Evolutionary conservation across 495 filamentous ascomycete genomes (phyloP), one percentile per base, ranked within the genome.

Genomic region (Amorphotheca resinae): DNA sequence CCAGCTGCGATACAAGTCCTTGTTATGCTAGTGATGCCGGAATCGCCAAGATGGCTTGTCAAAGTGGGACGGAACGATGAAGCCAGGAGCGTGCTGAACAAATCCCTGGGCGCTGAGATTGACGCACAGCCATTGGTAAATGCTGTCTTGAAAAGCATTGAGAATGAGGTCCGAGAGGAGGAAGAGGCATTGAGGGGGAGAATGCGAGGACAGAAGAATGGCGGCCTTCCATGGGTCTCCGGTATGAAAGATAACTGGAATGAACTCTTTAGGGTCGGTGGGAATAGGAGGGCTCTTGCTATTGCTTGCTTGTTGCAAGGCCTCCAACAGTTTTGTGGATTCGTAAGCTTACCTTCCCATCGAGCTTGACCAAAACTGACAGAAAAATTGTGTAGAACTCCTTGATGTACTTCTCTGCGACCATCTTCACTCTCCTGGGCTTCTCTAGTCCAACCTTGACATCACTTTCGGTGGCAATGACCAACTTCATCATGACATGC

Each of bases 321-420:
- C 0, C 61, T 87, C n/a, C 88, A 95, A 58, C 88, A 95, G 52
- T 69, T 93, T 12, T 91, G 81, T 49, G 88, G 88, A 5, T 95
- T 94, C 59, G 76, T 80, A 58, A 62, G 76, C 65, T 22, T 20
- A 1, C 17, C 17, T 7, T 9, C 2, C 20, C 14, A 36, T 32
- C 5, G 1, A 15, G 22, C 17, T 1, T 20, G 17, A 6, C 22
- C 8, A 22, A 0, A 16, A 38, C 33, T 49, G 33, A 46, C 31
- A 53, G 60, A 42, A 21, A n/a, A 33, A n/a, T 9, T 9, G 16
- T 28, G 15, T 52, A 80, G 75, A 94, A 93, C 62, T 82, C 80
- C 35, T 69, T 95, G 9, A 95, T 95, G 88, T 95, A 95, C 58
- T 95, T 88, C 59, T 88, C 85, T 5, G 84, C 86, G 3, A 93